Conservation (phyloP, 495 filamentous ascomycete species). For the Penicillium pulvis region DNA sequence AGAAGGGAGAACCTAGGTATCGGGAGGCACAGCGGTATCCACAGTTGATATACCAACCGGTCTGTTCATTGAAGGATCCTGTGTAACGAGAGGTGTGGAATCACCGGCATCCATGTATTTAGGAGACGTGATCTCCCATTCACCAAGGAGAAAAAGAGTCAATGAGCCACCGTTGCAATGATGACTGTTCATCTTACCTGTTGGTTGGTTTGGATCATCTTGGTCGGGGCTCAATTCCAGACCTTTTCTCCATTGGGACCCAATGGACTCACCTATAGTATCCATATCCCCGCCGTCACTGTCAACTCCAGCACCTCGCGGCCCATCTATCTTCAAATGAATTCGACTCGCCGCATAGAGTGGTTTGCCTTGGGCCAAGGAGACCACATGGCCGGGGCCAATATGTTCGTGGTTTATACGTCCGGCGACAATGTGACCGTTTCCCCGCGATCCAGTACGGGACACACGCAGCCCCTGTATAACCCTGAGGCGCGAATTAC, state of each 20-base stretch:
- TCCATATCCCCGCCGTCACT: constrained; percentile 36
- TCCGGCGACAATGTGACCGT: constrained; percentile 63
- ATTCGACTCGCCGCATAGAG: constrained; percentile 56
- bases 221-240: constrained; percentile 26
- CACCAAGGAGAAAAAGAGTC: not conserved
- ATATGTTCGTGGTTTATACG: constrained; percentile 71
- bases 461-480: constrained; percentile 54
- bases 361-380: constrained; percentile 73
- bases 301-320: constrained; percentile 25
- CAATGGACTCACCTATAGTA: constrained; percentile 33
- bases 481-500: constrained; percentile 52
- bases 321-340: constrained; percentile 65
- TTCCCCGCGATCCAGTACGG: constrained; percentile 59
- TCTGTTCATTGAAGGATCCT: constrained; percentile 5
- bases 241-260: constrained; percentile 29
- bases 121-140: not conserved
- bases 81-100: constrained; percentile 1
- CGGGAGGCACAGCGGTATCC: not conserved
- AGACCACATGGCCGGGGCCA: constrained; percentile 58
- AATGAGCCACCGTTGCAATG: constrained; percentile 1
- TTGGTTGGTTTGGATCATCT: constrained; percentile 4
- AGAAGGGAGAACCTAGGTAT: not conserved
- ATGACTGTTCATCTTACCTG: not conserved
- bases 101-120: not conserved
- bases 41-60: constrained; percentile 7